phyloP scores from a whole-genome alignment of 1,284 basidiomycete species.

The Singerocomus inundabilis region DNA sequence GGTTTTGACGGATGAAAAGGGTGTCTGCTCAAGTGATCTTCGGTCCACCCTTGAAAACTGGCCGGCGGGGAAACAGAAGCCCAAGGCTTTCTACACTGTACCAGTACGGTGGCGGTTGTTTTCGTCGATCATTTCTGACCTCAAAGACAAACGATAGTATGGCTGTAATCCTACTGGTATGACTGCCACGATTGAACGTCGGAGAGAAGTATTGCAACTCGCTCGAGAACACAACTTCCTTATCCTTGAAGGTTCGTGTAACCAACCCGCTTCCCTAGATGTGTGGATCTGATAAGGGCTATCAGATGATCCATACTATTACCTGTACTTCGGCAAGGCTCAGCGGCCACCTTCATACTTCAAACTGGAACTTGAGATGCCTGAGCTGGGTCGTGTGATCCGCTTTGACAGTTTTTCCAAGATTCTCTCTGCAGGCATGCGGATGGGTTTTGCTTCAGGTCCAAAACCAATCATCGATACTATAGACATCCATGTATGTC shows the following conservation, averaged over 20 bases:
- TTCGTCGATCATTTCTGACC: conserved; percentile 2
- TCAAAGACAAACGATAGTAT: conserved; percentile 45
- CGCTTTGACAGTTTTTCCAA: conserved; percentile 91
- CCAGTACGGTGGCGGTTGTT: conserved; percentile 47
- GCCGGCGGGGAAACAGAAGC: conserved; percentile 71
- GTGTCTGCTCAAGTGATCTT: conserved; percentile 67
- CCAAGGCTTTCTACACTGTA: conserved; percentile 83
- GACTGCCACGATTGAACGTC: conserved; percentile 72
- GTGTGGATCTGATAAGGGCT: neutral
- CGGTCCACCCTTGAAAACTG: conserved; percentile 71
- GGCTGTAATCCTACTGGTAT: conserved; percentile 85
- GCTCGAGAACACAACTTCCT: conserved; percentile 77
- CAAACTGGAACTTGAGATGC: conserved; percentile 61
- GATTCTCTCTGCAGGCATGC: conserved; percentile 78
- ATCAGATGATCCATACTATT: conserved; percentile 78
- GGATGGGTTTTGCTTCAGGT: conserved; percentile 82
- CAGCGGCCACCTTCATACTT: conserved; percentile 77
- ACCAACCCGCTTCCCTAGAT: neutral
- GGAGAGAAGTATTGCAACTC: conserved; percentile 75
- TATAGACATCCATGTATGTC: conserved; percentile 69
- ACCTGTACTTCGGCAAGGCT: conserved; percentile 65
- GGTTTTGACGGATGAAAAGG: conserved; percentile 77
- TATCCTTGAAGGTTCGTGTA: conserved; percentile 74
- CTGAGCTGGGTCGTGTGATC: conserved; percentile 72
- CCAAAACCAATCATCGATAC: conserved; percentile 72